Percentiles rank a stretch among this genome's conserved stretches.
phyloP scores from a whole-genome alignment of 2,329 filamentous ascomycete species.

The Hymenoscyphus fraxineus region DNA sequence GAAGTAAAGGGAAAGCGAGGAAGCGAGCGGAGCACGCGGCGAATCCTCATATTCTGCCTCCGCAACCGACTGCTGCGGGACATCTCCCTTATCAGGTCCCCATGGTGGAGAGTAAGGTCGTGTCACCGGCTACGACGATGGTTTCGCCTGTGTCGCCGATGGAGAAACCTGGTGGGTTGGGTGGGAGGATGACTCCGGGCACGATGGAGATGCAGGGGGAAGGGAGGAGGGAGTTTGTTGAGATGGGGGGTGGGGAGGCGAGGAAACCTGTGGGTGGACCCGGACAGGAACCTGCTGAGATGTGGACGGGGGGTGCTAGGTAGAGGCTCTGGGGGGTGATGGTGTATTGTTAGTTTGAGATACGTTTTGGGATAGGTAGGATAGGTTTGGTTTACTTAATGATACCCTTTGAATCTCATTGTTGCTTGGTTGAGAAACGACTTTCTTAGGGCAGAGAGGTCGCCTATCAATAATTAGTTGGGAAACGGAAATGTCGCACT shows the following conservation, averaged over 20 bases:
- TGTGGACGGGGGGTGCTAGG: background rate
- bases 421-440: too few species aligned
- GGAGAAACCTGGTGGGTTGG: background rate
- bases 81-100: background rate
- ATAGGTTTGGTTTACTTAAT: too few species aligned
- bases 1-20: background rate
- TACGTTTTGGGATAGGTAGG: background rate
- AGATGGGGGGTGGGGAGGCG: background rate
- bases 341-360: background rate
- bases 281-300: conserved; percentile 1
- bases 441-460: too few species aligned
- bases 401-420: too few species aligned
- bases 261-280: background rate
- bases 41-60: background rate
- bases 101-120: background rate
- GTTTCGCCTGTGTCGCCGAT: background rate
- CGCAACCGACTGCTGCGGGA: background rate
- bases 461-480: too few species aligned
- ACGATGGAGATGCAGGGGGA: conserved; percentile 5
- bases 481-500: too few species aligned
- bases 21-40: background rate
- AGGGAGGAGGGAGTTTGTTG: background rate
- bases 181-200: background rate
- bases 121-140: background rate
- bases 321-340: background rate